Conservation (phyloP, 1,284 basidiomycete species). For the Malassezia yamatoensis region DNA sequence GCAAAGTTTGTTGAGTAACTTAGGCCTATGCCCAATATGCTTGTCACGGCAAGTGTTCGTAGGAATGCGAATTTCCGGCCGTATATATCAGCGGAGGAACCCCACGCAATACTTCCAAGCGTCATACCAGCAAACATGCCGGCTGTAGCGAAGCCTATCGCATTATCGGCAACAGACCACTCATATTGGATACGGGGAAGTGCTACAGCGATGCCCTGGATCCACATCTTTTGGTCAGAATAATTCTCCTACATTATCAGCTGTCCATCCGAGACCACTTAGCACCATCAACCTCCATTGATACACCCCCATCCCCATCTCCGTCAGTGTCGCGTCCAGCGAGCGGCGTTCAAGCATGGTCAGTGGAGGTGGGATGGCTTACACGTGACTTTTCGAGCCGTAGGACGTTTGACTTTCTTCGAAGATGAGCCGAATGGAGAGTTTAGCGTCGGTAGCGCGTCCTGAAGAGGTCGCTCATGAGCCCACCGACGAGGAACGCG, state of each 20-base stretch:
- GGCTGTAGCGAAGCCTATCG: constrained; percentile 65
- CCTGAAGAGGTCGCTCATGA: constrained; percentile 6
- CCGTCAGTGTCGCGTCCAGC: constrained; percentile 61
- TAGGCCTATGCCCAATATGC: constrained; percentile 68
- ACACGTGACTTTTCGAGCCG: constrained; percentile 3
- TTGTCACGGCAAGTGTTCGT: constrained; percentile 76
- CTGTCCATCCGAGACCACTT: constrained; percentile 38
- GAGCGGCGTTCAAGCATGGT: neutral
- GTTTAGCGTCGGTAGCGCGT: constrained; percentile 14
- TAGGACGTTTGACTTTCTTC: neutral
- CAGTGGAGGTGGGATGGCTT: neutral
- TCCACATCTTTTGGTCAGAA: constrained; percentile 32
- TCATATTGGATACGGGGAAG: constrained; percentile 85
- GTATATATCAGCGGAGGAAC: constrained; percentile 46
- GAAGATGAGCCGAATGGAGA: constrained; percentile 15
- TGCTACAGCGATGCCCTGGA: constrained; percentile 63
- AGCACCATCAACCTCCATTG: constrained; percentile 30
- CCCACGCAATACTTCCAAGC: constrained; percentile 64
- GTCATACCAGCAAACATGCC: constrained; percentile 89
- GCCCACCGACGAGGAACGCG: constrained; percentile 2
- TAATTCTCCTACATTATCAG: constrained; percentile 23
- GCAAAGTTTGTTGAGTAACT: constrained; percentile 65
- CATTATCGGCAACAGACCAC: constrained; percentile 58
- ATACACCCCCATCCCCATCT: constrained; percentile 69
- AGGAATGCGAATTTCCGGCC: constrained; percentile 85